Evolutionary conservation across 257 asterid species (phyloP).

Genomic region (Voacanga thouarsii): DNA sequence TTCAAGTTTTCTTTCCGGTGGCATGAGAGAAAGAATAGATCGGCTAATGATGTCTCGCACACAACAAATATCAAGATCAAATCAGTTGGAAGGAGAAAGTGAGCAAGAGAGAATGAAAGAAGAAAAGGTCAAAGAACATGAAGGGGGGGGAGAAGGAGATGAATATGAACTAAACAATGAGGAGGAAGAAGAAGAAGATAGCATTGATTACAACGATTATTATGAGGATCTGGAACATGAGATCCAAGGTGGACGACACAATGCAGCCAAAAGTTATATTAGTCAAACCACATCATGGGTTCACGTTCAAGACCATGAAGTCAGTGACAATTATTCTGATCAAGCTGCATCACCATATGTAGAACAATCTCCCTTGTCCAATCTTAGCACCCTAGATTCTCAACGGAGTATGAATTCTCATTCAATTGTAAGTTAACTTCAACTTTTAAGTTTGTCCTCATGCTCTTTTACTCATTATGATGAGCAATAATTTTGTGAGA

Average conservation of each 20-base stretch:
- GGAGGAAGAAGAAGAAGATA: constrained; percentile 27
- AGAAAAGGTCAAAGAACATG: constrained; percentile 9
- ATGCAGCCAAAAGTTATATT: constrained; percentile 30
- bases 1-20: constrained; percentile 72
- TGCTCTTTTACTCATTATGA: background rate
- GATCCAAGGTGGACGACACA: constrained; percentile 37
- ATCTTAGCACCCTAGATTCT: constrained; percentile 33
- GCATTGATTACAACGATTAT: constrained; percentile 23
- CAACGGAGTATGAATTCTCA: constrained; percentile 40
- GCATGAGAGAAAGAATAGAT: constrained; percentile 63
- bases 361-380: constrained; percentile 41
- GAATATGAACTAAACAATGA: constrained; percentile 7
- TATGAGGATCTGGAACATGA: constrained; percentile 42
- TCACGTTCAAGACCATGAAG: constrained; percentile 10
- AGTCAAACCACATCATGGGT: constrained; percentile 43
- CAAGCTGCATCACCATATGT: constrained; percentile 41
- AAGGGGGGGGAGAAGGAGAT: constrained; percentile 4
- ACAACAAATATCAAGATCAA: constrained; percentile 29
- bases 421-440: constrained; percentile 48
- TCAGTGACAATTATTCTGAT: constrained; percentile 32
- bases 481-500: background rate
- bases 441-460: background rate
- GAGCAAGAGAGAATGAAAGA: constrained; percentile 18
- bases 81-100: constrained; percentile 14
- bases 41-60: constrained; percentile 53